Conservation (phyloP, 2,329 filamentous ascomycete genomes). For the Seiridium cupressi region DNA sequence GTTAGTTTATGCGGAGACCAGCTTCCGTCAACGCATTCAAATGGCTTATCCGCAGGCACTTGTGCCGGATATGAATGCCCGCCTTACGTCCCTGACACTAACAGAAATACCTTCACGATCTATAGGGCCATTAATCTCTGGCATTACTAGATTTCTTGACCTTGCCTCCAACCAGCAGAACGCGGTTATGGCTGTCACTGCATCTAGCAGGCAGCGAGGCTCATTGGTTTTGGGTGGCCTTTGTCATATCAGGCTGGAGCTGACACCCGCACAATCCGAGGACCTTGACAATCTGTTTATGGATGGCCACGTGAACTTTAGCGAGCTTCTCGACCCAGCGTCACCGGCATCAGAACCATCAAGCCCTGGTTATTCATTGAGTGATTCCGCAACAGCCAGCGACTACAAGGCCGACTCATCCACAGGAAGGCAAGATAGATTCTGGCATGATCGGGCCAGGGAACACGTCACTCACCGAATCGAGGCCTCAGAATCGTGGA, state of each 20-base stretch:
- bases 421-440: not conserved
- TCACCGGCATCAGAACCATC: conserved; percentile 20
- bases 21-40: conserved; percentile 39
- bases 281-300: conserved; percentile 29
- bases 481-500: conserved; percentile 24
- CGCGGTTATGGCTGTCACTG: conserved; percentile 32
- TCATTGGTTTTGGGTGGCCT: conserved; percentile 48
- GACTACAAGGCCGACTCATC: conserved; percentile 16
- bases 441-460: conserved; percentile 16
- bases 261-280: conserved; percentile 42
- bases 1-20: conserved; percentile 43
- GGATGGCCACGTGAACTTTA: conserved; percentile 36
- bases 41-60: conserved; percentile 47
- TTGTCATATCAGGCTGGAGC: conserved; percentile 53
- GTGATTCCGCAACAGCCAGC: conserved; percentile 22
- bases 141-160: conserved; percentile 46
- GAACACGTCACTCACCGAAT: conserved; percentile 25
- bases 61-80: conserved; percentile 55
- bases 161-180: conserved; percentile 48
- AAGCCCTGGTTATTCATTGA: not conserved
- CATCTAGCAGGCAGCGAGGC: conserved; percentile 27
- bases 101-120: conserved; percentile 54
- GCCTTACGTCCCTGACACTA: conserved; percentile 50
- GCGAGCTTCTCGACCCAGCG: conserved; percentile 36
- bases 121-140: conserved; percentile 45